These are phyloP conservation scores for Cordyceps javanica DNA, from an alignment of 2,329 filamentous ascomycete genomes.

Conservation along the genomic window DNA sequence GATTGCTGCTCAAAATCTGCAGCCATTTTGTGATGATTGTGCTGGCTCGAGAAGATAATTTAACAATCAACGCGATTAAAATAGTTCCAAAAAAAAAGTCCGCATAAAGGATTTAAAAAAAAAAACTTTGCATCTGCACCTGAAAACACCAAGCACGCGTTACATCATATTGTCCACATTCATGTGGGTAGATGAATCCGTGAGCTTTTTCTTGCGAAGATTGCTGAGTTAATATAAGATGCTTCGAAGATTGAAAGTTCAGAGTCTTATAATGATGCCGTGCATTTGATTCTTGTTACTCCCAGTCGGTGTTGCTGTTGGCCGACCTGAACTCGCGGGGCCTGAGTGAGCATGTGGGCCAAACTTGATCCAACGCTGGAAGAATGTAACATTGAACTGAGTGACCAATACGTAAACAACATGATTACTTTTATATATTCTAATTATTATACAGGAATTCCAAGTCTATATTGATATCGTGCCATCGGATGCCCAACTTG, in stretches of 20 bases:
- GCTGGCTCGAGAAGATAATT: background rate
- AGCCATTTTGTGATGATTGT: background rate
- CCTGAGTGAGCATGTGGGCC: background rate
- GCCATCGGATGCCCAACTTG: background rate
- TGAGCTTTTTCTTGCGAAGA: background rate
- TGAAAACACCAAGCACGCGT: background rate
- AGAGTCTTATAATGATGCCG: background rate
- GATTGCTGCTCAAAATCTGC: conserved; percentile 42
- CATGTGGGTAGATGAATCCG: conserved; percentile 4
- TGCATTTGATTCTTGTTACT: background rate
- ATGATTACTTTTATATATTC: background rate
- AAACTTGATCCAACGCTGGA: too few relatives aligned
- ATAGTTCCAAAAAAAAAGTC: too few relatives aligned
- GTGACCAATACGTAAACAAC: background rate
- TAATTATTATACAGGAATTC: background rate
- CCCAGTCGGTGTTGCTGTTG: background rate
- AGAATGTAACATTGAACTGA: too few relatives aligned
- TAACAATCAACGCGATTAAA: background rate
- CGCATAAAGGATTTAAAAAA: too few relatives aligned
- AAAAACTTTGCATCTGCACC: background rate
- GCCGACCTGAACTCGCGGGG: background rate
- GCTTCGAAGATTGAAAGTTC: background rate
- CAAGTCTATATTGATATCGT: background rate
- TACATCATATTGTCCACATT: conserved; percentile 9
- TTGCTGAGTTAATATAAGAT: background rate